These are phyloP conservation scores for Fusarium robinianum DNA, from an alignment of 2,329 filamentous ascomycete genomes.

Conservation along the genomic window DNA sequence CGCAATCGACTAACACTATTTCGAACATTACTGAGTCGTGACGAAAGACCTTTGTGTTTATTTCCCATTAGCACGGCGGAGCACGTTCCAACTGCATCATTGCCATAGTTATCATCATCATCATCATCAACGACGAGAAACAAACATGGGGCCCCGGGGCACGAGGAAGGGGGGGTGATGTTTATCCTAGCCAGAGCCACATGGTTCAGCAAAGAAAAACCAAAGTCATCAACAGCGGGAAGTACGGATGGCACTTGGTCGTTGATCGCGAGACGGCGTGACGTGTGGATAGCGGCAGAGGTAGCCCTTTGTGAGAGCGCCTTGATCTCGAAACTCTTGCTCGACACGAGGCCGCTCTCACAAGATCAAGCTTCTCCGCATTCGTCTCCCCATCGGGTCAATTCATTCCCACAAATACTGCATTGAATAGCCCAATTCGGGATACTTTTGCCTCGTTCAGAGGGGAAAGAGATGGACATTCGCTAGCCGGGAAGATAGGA, in stretches of 20 bases:
- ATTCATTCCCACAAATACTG: constrained; percentile 30
- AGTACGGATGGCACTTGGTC: too few relatives aligned
- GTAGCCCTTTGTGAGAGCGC: constrained; percentile 14
- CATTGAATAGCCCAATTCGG: constrained; percentile 24
- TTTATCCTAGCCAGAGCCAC: constrained; percentile 23
- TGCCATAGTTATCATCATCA: constrained; percentile 10
- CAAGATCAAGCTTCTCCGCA: constrained; percentile 34
- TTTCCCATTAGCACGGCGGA: constrained; percentile 4
- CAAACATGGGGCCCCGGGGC: constrained; percentile 24
- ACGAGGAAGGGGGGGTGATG: constrained; percentile 17
- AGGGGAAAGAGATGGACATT: constrained; percentile 10
- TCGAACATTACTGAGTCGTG: constrained; percentile 22
- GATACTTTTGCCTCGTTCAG: constrained; percentile 19
- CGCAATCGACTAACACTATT: constrained; percentile 7
- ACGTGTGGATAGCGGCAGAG: constrained; percentile 1
- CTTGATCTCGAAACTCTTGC: constrained; percentile 27
- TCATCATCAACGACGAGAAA: constrained; percentile 13
- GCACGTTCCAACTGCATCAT: background rate
- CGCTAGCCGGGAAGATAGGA: constrained; percentile 16
- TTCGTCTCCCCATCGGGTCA: constrained; percentile 23
- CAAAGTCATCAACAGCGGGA: too few relatives aligned
- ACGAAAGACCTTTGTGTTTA: constrained; percentile 15
- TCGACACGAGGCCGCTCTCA: constrained; percentile 26
- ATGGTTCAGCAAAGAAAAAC: constrained; percentile 23
- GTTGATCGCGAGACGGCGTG: too few relatives aligned